Evolutionary conservation across 1,139 yeast genomes (phyloP).

Genomic region (Debaryomyces subglobosus): DNA sequence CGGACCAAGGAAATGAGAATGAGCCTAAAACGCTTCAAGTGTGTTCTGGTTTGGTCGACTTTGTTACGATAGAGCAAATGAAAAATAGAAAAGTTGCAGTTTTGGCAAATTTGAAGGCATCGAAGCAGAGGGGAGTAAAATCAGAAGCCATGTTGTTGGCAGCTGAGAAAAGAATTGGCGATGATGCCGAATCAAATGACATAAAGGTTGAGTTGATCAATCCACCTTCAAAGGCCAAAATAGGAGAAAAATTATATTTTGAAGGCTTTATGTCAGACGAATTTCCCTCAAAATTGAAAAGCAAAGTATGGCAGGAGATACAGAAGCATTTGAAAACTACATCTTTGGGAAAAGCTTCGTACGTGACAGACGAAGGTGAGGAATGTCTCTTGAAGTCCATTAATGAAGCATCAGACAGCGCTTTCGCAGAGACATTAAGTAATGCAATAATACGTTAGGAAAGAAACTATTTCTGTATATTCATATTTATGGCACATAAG

Average conservation of each 20-base stretch:
- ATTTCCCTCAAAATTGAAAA: conserved; percentile 32
- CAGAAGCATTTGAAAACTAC: conserved; percentile 26
- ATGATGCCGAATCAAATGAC: conserved; percentile 7
- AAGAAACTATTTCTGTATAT: conserved; percentile 3
- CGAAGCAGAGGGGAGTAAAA: conserved; percentile 74
- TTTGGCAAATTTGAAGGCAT: conserved; percentile 88
- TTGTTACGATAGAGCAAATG: conserved; percentile 79
- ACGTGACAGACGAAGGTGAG: conserved; percentile 14
- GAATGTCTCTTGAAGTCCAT: conserved; percentile 11
- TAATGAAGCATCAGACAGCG: conserved; percentile 3
- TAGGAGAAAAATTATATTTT: conserved; percentile 38
- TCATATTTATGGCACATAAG: neutral
- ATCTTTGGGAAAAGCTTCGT: conserved; percentile 14
- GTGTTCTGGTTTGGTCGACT: conserved; percentile 71
- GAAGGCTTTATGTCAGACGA: conserved; percentile 18
- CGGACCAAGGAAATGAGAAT: conserved; percentile 10
- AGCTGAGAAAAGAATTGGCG: conserved; percentile 29
- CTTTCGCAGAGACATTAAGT: conserved; percentile 12
- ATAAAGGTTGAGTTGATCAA: conserved; percentile 36
- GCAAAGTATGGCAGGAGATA: conserved; percentile 38
- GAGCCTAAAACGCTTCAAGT: conserved; percentile 38
- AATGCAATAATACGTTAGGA: conserved; percentile 13
- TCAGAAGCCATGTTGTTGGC: conserved; percentile 66
- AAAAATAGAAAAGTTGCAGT: conserved; percentile 80
- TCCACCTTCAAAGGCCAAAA: conserved; percentile 33